A percentile compares a stretch with the other conserved stretches of the same genome.
These are phyloP conservation scores for Yarrowia galli DNA, from an alignment of 1,139 yeast species.

Conservation along the genomic window DNA sequence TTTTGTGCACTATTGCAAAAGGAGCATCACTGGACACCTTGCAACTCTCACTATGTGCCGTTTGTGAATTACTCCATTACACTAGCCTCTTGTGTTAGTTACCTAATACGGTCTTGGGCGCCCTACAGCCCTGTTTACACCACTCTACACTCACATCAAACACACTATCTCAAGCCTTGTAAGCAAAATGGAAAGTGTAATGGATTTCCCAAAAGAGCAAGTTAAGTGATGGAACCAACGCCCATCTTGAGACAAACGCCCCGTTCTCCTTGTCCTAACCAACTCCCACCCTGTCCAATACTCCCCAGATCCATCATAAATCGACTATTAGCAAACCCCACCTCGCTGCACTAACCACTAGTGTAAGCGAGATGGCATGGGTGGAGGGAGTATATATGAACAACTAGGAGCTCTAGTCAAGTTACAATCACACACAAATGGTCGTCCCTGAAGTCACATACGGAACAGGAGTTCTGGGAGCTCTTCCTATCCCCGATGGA, in stretches of 20 bases:
- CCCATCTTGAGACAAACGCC: background rate
- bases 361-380: constrained; percentile 19
- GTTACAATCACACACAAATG: too few relatives aligned
- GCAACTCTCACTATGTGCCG: too few relatives aligned
- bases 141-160: background rate
- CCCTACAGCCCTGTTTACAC: too few relatives aligned
- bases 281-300: background rate
- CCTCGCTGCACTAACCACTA: constrained; percentile 20
- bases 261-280: background rate
- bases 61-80: too few relatives aligned
- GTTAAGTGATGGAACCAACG: background rate
- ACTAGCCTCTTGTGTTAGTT: too few relatives aligned
- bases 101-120: too few relatives aligned
- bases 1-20: too few relatives aligned
- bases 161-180: too few relatives aligned
- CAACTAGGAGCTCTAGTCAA: too few relatives aligned
- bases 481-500: background rate
- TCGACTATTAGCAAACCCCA: background rate
- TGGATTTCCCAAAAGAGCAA: background rate
- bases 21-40: too few relatives aligned
- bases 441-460: background rate
- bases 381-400: too few relatives aligned
- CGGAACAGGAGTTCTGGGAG: background rate
- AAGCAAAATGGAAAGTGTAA: background rate
- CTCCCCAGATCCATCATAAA: background rate